phyloP scores from a whole-genome alignment of 768 basidiomycete genomes.

The Termitomyces sp. region DNA sequence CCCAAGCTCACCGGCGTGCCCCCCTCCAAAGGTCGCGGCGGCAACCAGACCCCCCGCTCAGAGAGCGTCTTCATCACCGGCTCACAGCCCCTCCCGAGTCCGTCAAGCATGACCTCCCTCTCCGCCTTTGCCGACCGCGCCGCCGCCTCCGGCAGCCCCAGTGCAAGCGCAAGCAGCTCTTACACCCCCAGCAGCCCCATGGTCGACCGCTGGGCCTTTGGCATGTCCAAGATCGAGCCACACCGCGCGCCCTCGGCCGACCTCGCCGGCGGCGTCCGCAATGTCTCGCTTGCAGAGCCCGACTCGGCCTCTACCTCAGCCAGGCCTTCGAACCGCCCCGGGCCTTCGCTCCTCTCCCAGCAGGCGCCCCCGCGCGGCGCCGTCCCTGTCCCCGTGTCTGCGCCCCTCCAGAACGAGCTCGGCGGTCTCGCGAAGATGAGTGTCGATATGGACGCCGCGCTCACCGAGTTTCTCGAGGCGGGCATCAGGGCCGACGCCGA shows the following conservation, averaged over 20 bases:
- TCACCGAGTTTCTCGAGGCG: constrained; percentile 11
- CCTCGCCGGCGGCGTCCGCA: constrained; percentile 32
- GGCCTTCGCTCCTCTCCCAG: constrained; percentile 72
- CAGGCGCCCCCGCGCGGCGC: not conserved
- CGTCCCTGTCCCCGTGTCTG: constrained; percentile 7
- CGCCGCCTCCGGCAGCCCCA: not conserved
- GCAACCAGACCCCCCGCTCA: constrained; percentile 89
- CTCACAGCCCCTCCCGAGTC: constrained; percentile 89
- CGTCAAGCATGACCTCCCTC: constrained; percentile 42
- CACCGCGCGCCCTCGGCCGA: not conserved
- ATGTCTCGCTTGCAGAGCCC: constrained; percentile 27
- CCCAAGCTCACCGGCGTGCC: constrained; percentile 89
- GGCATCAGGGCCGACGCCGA: constrained; percentile 11
- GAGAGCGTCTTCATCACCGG: constrained; percentile 83
- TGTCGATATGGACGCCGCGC: constrained; percentile 14
- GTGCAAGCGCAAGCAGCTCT: constrained; percentile 25
- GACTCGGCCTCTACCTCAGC: not conserved
- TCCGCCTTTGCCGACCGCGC: constrained; percentile 12
- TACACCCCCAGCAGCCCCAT: constrained; percentile 45
- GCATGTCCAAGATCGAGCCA: constrained; percentile 76
- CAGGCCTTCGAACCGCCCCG: constrained; percentile 19
- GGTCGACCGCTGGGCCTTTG: constrained; percentile 86
- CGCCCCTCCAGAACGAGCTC: constrained; percentile 4
- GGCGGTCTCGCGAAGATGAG: constrained; percentile 2
- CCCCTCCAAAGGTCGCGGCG: constrained; percentile 86